A percentile compares a stretch with the other conserved stretches of the same genome.
These are phyloP conservation scores for Primulina tabacum DNA, from an alignment of 257 asterid species.

Conservation along the genomic window DNA sequence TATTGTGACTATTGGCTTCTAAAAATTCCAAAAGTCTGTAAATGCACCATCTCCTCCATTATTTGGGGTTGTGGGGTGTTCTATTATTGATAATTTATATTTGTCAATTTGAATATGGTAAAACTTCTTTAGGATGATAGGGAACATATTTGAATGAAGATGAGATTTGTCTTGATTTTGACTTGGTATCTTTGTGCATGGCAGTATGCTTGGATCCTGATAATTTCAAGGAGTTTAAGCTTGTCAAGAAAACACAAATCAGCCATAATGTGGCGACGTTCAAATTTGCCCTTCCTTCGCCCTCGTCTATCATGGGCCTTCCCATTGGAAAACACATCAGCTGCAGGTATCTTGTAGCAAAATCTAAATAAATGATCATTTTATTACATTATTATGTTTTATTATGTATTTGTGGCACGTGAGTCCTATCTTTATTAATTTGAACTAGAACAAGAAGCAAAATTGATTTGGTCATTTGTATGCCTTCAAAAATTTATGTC, in stretches of 20 bases:
- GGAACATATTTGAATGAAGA: neutral
- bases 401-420: neutral
- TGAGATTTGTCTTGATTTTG: conserved; percentile 5
- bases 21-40: neutral
- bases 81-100: neutral
- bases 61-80: conserved; percentile 17
- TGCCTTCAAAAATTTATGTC: neutral
- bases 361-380: conserved; percentile 8
- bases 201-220: conserved; percentile 84
- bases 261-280: conserved; percentile 97
- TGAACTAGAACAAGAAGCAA: neutral
- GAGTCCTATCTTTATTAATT: neutral
- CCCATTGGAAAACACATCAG: conserved; percentile 99
- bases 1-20: neutral
- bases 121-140: conserved; percentile 4
- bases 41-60: conserved; percentile 8
- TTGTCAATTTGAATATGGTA: neutral
- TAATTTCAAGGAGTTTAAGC: conserved; percentile 78
- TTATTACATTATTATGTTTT: neutral
- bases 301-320: conserved; percentile 86
- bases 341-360: conserved; percentile 62
- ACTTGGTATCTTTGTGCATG: conserved; percentile 21
- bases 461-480: conserved; percentile 6
- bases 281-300: conserved; percentile 82
- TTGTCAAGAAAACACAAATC: conserved; percentile 75